Evolutionary conservation across 2,329 filamentous ascomycete genomes (phyloP), one percentile per base, ranked within the genome.

Genomic region (Epichloe coenophiala): DNA sequence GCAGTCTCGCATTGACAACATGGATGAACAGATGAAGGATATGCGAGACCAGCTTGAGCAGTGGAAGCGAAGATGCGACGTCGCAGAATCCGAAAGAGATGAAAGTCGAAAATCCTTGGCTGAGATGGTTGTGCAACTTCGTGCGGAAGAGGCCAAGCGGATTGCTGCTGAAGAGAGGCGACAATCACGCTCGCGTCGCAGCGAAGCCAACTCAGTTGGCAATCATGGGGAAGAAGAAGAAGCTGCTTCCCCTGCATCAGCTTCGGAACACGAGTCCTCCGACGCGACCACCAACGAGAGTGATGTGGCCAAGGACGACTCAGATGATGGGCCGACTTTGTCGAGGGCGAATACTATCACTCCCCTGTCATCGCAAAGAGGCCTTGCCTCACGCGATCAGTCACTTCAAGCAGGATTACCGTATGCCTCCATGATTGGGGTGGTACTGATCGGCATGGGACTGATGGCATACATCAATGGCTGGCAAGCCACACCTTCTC

Each of bases 381-480:
- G 64, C 48, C 61, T 68, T 54, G 63, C 68, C 53, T 61, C 63
- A 54, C 71, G 63, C 51, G 71, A 76, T 45, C 68, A 67, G 56
- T 71, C 63, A 47, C 60, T 76, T 51, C 59, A 67, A 40, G 63
- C 82, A 44, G 75, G 77, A 51, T 72, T 86, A 52, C 87, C 87
- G 15, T 91, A 90, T 61, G 83, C 84, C 40, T 89, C 85, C 2
- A 88, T 91, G 78, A 68, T 93, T 44, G 84, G 87, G 11, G 87
- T 93, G 35, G 86, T 93, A 27, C 67, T 93, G 51, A 71, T 93
- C 54, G 87, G 87, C 35, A 84, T 93, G 70, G 85, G 87, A 13
- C 65, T 93, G 56, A 93, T 93, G 87, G 86, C 85, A 41, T 90
- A 89, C 66, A 75, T 93, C 58, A 93, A 93, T 61, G 84, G 84